phyloP scores from a whole-genome alignment of 2,329 filamentous ascomycete genomes.

The Neofusicoccum laricinum region DNA sequence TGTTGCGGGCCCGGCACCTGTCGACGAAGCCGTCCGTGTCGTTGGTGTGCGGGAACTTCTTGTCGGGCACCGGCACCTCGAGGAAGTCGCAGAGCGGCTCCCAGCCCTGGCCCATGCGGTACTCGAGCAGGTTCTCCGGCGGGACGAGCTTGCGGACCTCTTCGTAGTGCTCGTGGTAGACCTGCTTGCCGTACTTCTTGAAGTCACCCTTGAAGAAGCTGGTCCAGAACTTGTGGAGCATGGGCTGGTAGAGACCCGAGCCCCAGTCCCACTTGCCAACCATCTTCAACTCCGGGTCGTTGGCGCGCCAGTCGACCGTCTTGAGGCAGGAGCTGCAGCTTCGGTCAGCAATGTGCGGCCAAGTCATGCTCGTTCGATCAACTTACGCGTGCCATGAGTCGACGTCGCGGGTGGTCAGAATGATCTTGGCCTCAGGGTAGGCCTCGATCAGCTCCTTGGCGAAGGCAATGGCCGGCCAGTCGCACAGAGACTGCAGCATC shows the following conservation, averaged over 20 bases:
- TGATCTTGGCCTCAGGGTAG: conserved; percentile 34
- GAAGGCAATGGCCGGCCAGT: conserved; percentile 30
- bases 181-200: conserved; percentile 41
- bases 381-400: conserved; percentile 29
- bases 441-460: conserved; percentile 28
- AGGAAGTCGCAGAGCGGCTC: conserved; percentile 30
- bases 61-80: conserved; percentile 24
- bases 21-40: conserved; percentile 50
- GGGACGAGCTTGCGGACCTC: conserved; percentile 26
- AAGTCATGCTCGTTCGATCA: conserved; percentile 12
- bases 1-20: conserved; percentile 52
- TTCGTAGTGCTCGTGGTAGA: conserved; percentile 27
- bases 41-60: conserved; percentile 18
- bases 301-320: conserved; percentile 25
- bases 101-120: conserved; percentile 27
- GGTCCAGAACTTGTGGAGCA: conserved; percentile 68
- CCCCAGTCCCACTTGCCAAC: conserved; percentile 25
- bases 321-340: conserved; percentile 21
- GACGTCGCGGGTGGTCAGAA: conserved; percentile 29
- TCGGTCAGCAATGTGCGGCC: conserved; percentile 24
- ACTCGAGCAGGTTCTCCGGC: conserved; percentile 25
- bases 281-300: conserved; percentile 26
- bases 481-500: conserved; percentile 21
- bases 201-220: conserved; percentile 68
- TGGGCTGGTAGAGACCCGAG: conserved; percentile 56